These are phyloP conservation scores for Petasospora fabianii DNA, from an alignment of 1,139 yeast genomes.

Conservation along the genomic window DNA sequence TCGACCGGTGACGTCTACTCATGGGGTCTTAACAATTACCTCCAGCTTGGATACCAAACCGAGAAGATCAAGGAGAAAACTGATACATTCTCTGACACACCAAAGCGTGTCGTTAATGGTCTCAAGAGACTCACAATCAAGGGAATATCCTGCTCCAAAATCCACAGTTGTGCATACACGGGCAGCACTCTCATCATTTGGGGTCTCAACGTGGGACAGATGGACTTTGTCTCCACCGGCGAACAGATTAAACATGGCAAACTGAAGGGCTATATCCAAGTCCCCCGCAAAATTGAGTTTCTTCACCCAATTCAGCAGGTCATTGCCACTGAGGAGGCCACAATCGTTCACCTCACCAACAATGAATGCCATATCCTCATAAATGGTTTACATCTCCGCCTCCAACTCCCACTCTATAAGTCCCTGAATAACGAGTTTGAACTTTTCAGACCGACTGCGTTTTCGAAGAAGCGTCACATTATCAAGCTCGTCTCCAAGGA, in stretches of 20 bases:
- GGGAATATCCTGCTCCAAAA: slow-evolving; percentile 66
- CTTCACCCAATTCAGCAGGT: slow-evolving; percentile 51
- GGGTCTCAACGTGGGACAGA: slow-evolving; percentile 88
- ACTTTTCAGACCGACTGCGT: slow-evolving; percentile 47
- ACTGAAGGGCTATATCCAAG: slow-evolving; percentile 34
- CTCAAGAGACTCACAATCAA: slow-evolving; percentile 40
- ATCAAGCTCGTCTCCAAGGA: slow-evolving; percentile 34
- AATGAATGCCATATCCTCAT: slow-evolving; percentile 63
- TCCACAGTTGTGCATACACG: slow-evolving; percentile 63
- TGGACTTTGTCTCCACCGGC: slow-evolving; percentile 50
- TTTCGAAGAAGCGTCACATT: slow-evolving; percentile 38
- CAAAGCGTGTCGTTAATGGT: slow-evolving; percentile 44
- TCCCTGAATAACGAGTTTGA: slow-evolving; percentile 44
- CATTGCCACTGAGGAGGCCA: slow-evolving; percentile 65
- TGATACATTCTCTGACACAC: slow-evolving; percentile 34
- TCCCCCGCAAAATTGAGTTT: slow-evolving; percentile 45
- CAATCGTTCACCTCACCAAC: slow-evolving; percentile 57
- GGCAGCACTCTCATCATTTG: slow-evolving; percentile 54
- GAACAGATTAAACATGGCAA: slow-evolving; percentile 32
- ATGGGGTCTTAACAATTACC: slow-evolving; percentile 73
- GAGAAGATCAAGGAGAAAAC: slow-evolving; percentile 31
- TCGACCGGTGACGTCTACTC: slow-evolving; percentile 51
- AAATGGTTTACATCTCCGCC: slow-evolving; percentile 54
- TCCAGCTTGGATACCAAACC: slow-evolving; percentile 61
- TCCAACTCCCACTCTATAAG: slow-evolving; percentile 36